Conservation (phyloP, 2,329 filamentous ascomycete genomes). For the Phialophora verrucosa region DNA sequence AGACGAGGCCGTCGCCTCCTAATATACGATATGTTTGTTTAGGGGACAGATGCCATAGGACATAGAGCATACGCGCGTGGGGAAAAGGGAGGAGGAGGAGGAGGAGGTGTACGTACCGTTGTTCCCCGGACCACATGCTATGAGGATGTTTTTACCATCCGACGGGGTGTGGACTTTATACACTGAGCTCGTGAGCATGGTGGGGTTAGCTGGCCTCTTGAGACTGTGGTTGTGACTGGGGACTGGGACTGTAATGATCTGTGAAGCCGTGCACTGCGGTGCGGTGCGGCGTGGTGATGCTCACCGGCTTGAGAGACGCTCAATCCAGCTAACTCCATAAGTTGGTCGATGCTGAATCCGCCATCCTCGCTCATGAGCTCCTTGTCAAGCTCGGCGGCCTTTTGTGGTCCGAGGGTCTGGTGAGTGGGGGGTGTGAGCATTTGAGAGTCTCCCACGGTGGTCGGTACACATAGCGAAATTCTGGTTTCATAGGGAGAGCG, state of each 20-base stretch:
- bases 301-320: conserved; percentile 88
- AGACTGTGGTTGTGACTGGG: no score
- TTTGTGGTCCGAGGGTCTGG: conserved; percentile 83
- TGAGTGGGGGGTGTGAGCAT: neutral
- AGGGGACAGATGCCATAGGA: neutral
- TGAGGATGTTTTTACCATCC: conserved; percentile 73
- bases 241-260: neutral
- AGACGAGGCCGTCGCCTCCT: conserved; percentile 94
- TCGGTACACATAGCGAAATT: neutral
- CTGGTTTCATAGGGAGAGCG: neutral
- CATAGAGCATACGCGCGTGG: neutral
- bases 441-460: neutral
- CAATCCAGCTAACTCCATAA: conserved; percentile 95
- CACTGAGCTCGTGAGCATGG: conserved; percentile 53
- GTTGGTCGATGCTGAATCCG: conserved; percentile 91
- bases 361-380: conserved; percentile 86
- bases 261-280: neutral
- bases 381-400: conserved; percentile 85
- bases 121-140: conserved; percentile 87
- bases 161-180: conserved; percentile 79
- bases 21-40: neutral
- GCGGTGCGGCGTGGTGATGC: neutral
- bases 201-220: neutral
- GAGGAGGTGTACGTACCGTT: conserved; percentile 52
- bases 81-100: neutral